Conservation (phyloP, 2,329 filamentous ascomycete species). For the Aureobasidium sp. region DNA sequence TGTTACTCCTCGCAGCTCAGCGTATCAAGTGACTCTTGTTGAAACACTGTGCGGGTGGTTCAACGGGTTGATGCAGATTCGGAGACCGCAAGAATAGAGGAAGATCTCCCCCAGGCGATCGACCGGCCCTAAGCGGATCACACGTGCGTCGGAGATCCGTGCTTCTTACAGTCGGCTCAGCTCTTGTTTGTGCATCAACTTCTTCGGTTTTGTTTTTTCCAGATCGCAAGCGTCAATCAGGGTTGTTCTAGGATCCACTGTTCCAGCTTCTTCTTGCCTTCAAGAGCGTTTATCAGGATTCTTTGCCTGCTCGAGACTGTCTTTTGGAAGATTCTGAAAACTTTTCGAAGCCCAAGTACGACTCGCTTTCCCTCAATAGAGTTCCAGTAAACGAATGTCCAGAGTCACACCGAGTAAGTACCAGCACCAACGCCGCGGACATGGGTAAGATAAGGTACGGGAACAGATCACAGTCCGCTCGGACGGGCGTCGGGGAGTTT, state of each 20-base stretch:
- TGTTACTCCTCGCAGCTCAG: background rate
- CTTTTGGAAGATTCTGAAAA: background rate
- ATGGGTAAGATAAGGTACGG: background rate
- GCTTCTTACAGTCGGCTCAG: background rate
- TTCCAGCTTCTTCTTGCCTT: background rate
- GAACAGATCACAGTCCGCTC: background rate
- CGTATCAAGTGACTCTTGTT: background rate
- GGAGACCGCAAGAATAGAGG: background rate
- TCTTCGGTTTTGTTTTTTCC: background rate
- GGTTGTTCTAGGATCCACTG: background rate
- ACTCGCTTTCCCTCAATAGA: background rate
- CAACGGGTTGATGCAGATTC: background rate
- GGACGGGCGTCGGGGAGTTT: background rate
- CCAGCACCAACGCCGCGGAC: background rate
- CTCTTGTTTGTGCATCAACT: background rate
- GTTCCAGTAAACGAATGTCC: background rate
- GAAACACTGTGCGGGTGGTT: slow-evolving; percentile 1
- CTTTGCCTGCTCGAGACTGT: background rate
- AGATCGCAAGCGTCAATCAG: background rate
- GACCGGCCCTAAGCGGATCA: background rate
- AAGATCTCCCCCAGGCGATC: background rate
- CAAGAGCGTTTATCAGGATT: background rate
- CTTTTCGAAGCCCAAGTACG: background rate
- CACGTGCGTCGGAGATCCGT: background rate
- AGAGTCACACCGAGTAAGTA: background rate